Percentiles rank a stretch among this genome's conserved stretches.
These are phyloP conservation scores for Lagenaria siceraria DNA, from an alignment of 306 rosid species.

Conservation along the genomic window DNA sequence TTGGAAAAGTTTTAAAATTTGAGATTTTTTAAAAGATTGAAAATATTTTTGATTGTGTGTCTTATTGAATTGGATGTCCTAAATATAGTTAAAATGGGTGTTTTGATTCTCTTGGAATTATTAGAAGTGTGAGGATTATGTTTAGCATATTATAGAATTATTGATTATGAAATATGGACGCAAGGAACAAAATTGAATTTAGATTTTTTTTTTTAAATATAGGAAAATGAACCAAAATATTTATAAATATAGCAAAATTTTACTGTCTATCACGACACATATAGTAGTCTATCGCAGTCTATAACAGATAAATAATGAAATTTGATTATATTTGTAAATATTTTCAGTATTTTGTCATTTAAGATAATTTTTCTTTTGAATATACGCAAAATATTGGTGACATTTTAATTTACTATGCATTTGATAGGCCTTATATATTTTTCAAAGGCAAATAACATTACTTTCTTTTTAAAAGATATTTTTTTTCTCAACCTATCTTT, in stretches of 20 bases:
- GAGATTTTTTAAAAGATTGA: background rate
- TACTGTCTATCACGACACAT: too few species aligned
- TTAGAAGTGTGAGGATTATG: background rate
- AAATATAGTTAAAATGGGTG: background rate
- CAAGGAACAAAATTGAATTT: background rate
- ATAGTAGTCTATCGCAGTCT: too few species aligned
- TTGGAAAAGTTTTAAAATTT: background rate
- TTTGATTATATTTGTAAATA: too few species aligned
- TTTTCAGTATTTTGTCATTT: too few species aligned
- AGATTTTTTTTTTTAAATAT: too few species aligned
- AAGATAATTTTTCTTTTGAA: too few species aligned
- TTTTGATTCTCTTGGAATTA: background rate
- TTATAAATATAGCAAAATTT: too few species aligned
- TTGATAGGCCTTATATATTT: background rate
- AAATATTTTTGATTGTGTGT: too few species aligned
- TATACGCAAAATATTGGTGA: background rate
- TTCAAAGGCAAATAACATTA: background rate
- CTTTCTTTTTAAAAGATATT: background rate
- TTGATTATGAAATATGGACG: background rate
- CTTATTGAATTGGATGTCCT: too few species aligned
- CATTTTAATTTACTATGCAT: background rate
- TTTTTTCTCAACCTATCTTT: background rate
- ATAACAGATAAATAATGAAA: too few species aligned
- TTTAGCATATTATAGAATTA: background rate
- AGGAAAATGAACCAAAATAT: too few species aligned